Evolutionary conservation across 306 rosid genomes (phyloP).

Genomic region (Abrus pulchellus): DNA sequence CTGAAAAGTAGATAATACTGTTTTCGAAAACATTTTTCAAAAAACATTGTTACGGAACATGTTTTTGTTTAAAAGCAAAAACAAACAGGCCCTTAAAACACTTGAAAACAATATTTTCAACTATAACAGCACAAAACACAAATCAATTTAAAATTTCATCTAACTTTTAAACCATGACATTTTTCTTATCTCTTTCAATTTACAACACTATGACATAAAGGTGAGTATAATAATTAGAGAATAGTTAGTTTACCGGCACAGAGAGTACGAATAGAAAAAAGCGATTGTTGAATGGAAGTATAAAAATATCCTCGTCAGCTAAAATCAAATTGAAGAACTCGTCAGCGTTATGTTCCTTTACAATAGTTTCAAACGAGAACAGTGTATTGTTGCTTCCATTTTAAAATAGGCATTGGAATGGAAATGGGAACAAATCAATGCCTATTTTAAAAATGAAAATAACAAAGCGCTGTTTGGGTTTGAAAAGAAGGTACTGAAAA

Average conservation of each 20-base stretch:
- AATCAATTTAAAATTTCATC: neutral
- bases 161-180: too few relatives aligned
- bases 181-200: too few relatives aligned
- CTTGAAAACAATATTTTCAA: neutral
- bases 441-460: slow-evolving; percentile 49
- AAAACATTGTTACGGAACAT: neutral
- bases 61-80: neutral
- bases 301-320: slow-evolving; percentile 24
- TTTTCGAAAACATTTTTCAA: too few relatives aligned
- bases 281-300: neutral
- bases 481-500: slow-evolving; percentile 30
- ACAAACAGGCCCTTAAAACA: neutral
- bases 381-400: slow-evolving; percentile 20
- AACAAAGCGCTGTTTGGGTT: slow-evolving; percentile 18
- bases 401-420: slow-evolving; percentile 39
- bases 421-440: neutral
- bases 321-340: slow-evolving; percentile 44
- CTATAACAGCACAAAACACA: neutral
- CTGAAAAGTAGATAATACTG: neutral
- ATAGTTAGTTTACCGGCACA: neutral
- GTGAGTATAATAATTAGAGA: too few relatives aligned
- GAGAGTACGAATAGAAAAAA: neutral
- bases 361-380: slow-evolving; percentile 42
- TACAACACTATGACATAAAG: too few relatives aligned
- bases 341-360: slow-evolving; percentile 43